A percentile compares a stretch with the other conserved stretches of the same genome.
These are phyloP conservation scores for Globisporangium apiculatum DNA, from an alignment of 352 stramenopile genomes.

Conservation along the genomic window DNA sequence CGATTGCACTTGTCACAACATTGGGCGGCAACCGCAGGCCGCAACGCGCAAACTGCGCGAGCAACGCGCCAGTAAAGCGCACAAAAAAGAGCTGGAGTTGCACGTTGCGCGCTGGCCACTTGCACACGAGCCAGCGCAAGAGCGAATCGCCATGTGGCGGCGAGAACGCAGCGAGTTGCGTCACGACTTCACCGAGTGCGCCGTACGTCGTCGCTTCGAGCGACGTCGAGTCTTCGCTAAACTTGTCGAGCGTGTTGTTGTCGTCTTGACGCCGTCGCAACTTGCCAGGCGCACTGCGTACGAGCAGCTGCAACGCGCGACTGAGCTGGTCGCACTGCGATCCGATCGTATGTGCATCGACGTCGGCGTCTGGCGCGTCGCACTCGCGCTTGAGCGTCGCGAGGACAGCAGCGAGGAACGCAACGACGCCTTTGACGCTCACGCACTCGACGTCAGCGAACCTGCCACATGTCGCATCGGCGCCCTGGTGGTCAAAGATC, in stretches of 20 bases:
- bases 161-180: constrained; percentile 48
- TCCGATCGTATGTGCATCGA: constrained; percentile 14
- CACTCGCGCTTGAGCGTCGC: constrained; percentile 32
- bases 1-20: constrained; percentile 42
- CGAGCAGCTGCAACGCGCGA: constrained; percentile 42
- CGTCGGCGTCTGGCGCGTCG: constrained; percentile 24
- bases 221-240: constrained; percentile 48
- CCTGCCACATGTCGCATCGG: constrained; percentile 7
- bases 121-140: constrained; percentile 58
- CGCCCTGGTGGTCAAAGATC: constrained; percentile 59
- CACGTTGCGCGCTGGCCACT: constrained; percentile 69
- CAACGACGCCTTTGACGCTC: constrained; percentile 49
- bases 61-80: constrained; percentile 49
- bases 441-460: constrained; percentile 29
- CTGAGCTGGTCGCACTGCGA: constrained; percentile 36
- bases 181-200: constrained; percentile 54
- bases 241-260: constrained; percentile 60
- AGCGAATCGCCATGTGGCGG: constrained; percentile 55
- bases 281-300: constrained; percentile 45
- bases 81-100: constrained; percentile 73
- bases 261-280: constrained; percentile 25
- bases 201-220: constrained; percentile 58
- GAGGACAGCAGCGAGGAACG: constrained; percentile 45
- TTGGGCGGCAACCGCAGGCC: constrained; percentile 44
- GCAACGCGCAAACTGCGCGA: constrained; percentile 53